A percentile compares a stretch with the other conserved stretches of the same genome.
Conservation (phyloP, 2,329 filamentous ascomycete genomes). For the Thelonectria discophora region DNA sequence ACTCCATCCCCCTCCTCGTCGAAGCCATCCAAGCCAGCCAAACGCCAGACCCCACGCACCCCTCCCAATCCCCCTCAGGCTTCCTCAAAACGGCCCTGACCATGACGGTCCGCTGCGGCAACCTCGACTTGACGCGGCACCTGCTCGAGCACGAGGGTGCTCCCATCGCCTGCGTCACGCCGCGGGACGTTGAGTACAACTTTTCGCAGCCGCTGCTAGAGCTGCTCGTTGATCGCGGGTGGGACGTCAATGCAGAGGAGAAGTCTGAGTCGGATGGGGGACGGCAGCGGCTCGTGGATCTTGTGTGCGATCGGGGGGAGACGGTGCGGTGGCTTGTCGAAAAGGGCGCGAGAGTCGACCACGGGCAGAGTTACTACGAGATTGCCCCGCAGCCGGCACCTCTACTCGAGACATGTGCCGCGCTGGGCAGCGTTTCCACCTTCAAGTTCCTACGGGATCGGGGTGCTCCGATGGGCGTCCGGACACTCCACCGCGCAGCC, state of each 20-base stretch:
- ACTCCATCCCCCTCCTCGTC: background rate
- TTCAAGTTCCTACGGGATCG: background rate
- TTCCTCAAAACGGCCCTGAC: background rate
- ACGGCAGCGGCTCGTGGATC: conserved; percentile 16
- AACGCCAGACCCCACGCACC: background rate
- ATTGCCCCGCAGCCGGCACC: conserved; percentile 6
- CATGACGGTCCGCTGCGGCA: background rate
- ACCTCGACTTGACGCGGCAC: background rate
- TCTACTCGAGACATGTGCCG: conserved; percentile 12
- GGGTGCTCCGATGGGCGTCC: background rate
- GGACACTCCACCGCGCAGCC: conserved; percentile 9
- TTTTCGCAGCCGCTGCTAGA: conserved; percentile 18
- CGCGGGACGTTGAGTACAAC: background rate
- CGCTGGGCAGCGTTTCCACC: conserved; percentile 9
- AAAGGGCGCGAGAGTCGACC: conserved; percentile 17
- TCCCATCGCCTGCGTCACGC: background rate
- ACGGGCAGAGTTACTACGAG: conserved; percentile 8
- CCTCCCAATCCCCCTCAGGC: background rate
- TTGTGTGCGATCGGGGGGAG: conserved; percentile 7
- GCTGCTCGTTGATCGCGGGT: conserved; percentile 17
- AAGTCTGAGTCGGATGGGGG: background rate
- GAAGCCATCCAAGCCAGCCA: background rate
- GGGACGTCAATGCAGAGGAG: conserved; percentile 18
- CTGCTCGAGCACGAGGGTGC: conserved; percentile 6
- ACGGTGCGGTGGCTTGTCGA: conserved; percentile 24